Percentiles rank a stretch among this genome's conserved stretches.
Evolutionary conservation across 768 basidiomycete species (phyloP).

Genomic region (Lentinula detonsa): DNA sequence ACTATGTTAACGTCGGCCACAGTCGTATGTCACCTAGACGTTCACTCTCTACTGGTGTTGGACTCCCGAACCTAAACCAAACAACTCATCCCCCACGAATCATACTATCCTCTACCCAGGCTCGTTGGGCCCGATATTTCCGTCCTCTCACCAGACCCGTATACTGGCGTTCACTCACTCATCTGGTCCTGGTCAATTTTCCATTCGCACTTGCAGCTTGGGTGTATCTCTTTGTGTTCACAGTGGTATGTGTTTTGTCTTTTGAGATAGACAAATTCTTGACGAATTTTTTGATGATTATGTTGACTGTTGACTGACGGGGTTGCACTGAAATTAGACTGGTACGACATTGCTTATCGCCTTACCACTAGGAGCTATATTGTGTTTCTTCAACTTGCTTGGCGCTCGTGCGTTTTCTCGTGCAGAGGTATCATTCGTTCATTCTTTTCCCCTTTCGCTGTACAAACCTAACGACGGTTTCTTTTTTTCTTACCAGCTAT

Average conservation of each 20-base stretch:
- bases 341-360: slow-evolving; percentile 79
- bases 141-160: slow-evolving; percentile 46
- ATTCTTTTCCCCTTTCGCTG: slow-evolving; percentile 46
- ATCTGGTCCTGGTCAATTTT: slow-evolving; percentile 70
- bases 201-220: slow-evolving; percentile 76
- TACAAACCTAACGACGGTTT: slow-evolving; percentile 20
- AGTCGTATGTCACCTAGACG: too few relatives aligned
- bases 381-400: slow-evolving; percentile 73
- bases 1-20: too few relatives aligned
- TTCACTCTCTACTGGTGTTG: too few relatives aligned
- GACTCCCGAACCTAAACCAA: background rate
- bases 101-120: slow-evolving; percentile 25
- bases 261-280: background rate
- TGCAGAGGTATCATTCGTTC: slow-evolving; percentile 63
- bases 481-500: slow-evolving; percentile 32
- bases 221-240: slow-evolving; percentile 75
- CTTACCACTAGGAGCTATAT: slow-evolving; percentile 67
- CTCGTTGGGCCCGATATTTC: slow-evolving; percentile 53
- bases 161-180: slow-evolving; percentile 65
- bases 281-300: background rate
- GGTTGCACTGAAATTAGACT: slow-evolving; percentile 32
- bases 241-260: slow-evolving; percentile 48
- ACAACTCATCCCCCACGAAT: background rate
- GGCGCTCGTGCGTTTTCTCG: slow-evolving; percentile 63
- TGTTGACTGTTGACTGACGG: background rate